Conservation (phyloP, 1,284 basidiomycete species). For the Sanghuangporus sanghuang region DNA sequence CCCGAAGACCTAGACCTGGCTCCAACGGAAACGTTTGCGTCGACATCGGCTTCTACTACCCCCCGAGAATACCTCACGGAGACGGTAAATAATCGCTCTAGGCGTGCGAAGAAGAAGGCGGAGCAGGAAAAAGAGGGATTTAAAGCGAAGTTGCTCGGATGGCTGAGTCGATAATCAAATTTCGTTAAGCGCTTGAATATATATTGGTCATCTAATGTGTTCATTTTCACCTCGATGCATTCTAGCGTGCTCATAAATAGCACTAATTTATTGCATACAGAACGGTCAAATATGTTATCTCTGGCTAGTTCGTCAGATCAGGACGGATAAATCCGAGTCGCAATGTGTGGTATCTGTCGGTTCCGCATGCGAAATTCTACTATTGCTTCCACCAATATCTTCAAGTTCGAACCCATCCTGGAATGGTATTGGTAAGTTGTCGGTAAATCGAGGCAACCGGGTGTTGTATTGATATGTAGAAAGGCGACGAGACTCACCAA, state of each 20-base stretch:
- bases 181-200: not conserved
- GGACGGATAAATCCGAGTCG: no score
- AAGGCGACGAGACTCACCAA: no score
- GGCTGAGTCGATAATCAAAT: not conserved
- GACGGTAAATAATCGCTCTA: not conserved
- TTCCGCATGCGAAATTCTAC: no score
- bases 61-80: not conserved
- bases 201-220: not conserved
- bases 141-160: conserved; percentile 2
- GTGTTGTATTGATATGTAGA: no score
- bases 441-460: no score
- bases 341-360: no score
- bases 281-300: no score
- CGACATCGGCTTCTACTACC: not conserved
- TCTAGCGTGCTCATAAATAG: not conserved
- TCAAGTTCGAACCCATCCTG: no score
- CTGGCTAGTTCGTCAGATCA: no score
- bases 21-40: not conserved
- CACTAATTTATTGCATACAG: no score
- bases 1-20: not conserved
- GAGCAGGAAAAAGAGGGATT: not conserved
- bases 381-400: no score
- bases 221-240: not conserved
- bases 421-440: no score
- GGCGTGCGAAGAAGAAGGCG: not conserved